Evolutionary conservation across 129 eudicot species (phyloP).

Genomic region (Flaveria trinervia): DNA sequence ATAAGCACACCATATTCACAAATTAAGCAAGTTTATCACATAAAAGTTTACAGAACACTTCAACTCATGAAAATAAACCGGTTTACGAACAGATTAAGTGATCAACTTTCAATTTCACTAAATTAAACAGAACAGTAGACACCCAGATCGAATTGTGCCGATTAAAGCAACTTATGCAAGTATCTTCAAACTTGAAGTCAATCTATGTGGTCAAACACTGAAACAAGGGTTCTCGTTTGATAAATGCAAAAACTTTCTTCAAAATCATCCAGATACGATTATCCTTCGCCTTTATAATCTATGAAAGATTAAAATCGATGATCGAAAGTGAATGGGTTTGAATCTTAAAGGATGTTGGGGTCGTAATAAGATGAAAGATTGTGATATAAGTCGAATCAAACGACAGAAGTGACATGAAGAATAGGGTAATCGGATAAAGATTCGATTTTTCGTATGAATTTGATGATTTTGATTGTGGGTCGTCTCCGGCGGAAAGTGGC

Average conservation of each 20-base stretch:
- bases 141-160: slow-evolving; percentile 18
- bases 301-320: background rate
- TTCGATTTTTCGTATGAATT: slow-evolving; percentile 11
- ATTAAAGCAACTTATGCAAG: slow-evolving; percentile 10
- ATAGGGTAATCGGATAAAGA: slow-evolving; percentile 16
- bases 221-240: too few species aligned
- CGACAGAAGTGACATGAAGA: background rate
- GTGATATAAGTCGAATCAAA: background rate
- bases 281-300: too few species aligned
- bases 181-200: slow-evolving; percentile 10
- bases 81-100: slow-evolving; percentile 5
- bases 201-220: background rate
- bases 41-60: background rate
- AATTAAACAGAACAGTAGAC: slow-evolving; percentile 8
- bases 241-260: too few species aligned
- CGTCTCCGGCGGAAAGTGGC: slow-evolving; percentile 15
- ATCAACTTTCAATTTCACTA: background rate
- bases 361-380: background rate
- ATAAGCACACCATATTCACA: slow-evolving; percentile 1
- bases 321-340: background rate
- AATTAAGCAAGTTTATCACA: slow-evolving; percentile 9
- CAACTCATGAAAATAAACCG: background rate
- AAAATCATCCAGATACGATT: too few species aligned
- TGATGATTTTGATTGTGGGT: slow-evolving; percentile 19
- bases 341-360: background rate